These are phyloP conservation scores for Scedosporium minutisporum DNA, from an alignment of 2,329 filamentous ascomycete species.

Conservation along the genomic window DNA sequence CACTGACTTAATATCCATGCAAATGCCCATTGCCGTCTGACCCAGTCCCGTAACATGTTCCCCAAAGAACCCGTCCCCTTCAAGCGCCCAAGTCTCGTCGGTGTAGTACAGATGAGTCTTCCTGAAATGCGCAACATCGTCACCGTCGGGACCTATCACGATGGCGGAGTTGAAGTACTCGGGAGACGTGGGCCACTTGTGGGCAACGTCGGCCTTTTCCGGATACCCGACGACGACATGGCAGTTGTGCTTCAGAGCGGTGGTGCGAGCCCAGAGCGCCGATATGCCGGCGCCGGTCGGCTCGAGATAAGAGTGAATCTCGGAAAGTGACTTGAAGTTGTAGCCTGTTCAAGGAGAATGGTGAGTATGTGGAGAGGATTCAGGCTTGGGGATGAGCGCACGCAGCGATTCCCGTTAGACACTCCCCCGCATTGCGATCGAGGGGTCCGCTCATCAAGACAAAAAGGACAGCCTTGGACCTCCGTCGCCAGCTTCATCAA, in stretches of 20 bases:
- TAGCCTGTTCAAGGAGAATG: constrained; percentile 43
- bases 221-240: constrained; percentile 66
- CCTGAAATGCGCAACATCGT: constrained; percentile 51
- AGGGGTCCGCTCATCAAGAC: not conserved
- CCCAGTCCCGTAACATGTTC: constrained; percentile 38
- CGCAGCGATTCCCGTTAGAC: not conserved
- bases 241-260: constrained; percentile 57
- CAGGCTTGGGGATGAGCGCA: not conserved
- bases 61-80: constrained; percentile 41
- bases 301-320: constrained; percentile 63
- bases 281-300: constrained; percentile 54
- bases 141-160: constrained; percentile 47
- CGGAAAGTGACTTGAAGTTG: constrained; percentile 61
- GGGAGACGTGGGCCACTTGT: constrained; percentile 38
- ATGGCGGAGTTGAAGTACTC: constrained; percentile 48
- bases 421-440: not conserved
- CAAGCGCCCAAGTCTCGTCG: constrained; percentile 48
- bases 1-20: constrained; percentile 54
- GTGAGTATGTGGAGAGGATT: not conserved
- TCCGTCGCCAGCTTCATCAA: not conserved
- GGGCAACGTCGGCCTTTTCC: constrained; percentile 48
- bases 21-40: constrained; percentile 48
- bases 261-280: constrained; percentile 60
- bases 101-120: constrained; percentile 48
- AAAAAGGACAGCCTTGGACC: not conserved